Base-by-base conservation (phyloP, 352 stramenopile genomes). In the Pythium sukuiense region DNA sequence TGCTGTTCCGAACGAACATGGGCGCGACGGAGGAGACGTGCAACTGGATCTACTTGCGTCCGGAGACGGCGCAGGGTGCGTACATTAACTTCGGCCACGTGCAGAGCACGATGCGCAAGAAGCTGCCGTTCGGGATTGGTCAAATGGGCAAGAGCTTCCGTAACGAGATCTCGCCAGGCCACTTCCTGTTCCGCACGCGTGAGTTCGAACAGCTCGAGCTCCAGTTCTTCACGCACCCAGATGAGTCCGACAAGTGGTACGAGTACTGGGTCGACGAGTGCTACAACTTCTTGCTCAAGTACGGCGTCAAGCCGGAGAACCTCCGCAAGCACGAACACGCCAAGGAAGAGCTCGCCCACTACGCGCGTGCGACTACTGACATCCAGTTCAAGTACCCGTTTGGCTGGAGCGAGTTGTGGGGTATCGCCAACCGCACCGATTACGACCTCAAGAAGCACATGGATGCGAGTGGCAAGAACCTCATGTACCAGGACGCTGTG, bases 161-260 rank as follows among this genome's bases (percentile, higher is more conserved):
- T 20, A 99, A 99, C 69, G 97, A 99, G 80, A 99, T 99, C 69
- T 99, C 95, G 12, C 95, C 96, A 0, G 80, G 95, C 7, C 97
- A 99, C 63, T 99, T 99, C 69, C 84, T 99, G 56, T 99, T 99
- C 71, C 93, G 97, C 58, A 97, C 84, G 58, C 85, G 96, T 35
- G 97, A 99, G 82, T 99, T 99, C 71, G 96, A 99, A 78, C 97
- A 99, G 81, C 95, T 99, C 53, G 97, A 99, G 76, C 86, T 93
- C 24, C 80, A 92, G 72, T 94, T 88, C 67, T 94, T 94, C 67
- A 92, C 81, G 59, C 74, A 85, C 61, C 84, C 84, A 55, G 53
- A 74, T 41, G 85, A 94, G 37, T 92, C 82, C n/a, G 83, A 92
- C 63, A 64, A 81, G 50, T 90, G 81, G 79, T 92, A 85, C 55